Evolutionary conservation across 1,284 basidiomycete genomes (phyloP).

Genomic region (Lignosus rhinocerotis): DNA sequence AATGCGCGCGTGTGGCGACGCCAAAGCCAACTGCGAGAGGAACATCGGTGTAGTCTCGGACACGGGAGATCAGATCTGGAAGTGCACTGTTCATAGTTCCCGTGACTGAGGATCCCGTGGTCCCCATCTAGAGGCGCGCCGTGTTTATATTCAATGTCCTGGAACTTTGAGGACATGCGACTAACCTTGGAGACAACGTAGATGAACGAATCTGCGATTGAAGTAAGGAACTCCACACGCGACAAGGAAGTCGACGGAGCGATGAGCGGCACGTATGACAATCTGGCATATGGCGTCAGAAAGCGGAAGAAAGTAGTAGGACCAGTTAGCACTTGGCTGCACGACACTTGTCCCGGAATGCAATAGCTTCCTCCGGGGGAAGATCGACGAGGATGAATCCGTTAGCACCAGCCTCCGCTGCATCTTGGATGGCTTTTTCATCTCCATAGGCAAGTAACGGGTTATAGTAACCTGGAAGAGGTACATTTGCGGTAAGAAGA

Average conservation of each 20-base stretch:
- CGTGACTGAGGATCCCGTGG: slow-evolving; percentile 86
- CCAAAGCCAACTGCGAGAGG: slow-evolving; percentile 97
- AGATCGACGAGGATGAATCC: slow-evolving; percentile 98
- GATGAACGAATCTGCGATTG: slow-evolving; percentile 96
- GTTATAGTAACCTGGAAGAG: slow-evolving; percentile 86
- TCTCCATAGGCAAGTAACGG: slow-evolving; percentile 95
- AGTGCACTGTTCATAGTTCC: slow-evolving; percentile 75
- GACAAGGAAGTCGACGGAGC: slow-evolving; percentile 90
- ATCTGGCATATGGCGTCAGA: slow-evolving; percentile 42
- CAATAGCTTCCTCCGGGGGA: slow-evolving; percentile 93
- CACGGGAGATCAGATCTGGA: slow-evolving; percentile 75
- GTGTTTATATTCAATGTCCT: background rate
- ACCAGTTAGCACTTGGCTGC: slow-evolving; percentile 58
- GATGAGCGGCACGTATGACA: slow-evolving; percentile 96
- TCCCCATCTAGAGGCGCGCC: slow-evolving; percentile 78
- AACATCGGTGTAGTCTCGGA: slow-evolving; percentile 71
- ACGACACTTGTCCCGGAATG: slow-evolving; percentile 88
- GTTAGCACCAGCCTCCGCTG: slow-evolving; percentile 87
- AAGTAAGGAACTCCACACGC: slow-evolving; percentile 88
- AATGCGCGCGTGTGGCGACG: slow-evolving; percentile 91
- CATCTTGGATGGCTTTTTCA: slow-evolving; percentile 89
- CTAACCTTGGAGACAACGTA: slow-evolving; percentile 91
- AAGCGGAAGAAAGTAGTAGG: background rate
- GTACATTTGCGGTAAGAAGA: background rate
- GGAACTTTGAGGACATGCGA: background rate